Conservation (phyloP, 805 yeast genomes). For the Nakazawaea ishiwadae region DNA sequence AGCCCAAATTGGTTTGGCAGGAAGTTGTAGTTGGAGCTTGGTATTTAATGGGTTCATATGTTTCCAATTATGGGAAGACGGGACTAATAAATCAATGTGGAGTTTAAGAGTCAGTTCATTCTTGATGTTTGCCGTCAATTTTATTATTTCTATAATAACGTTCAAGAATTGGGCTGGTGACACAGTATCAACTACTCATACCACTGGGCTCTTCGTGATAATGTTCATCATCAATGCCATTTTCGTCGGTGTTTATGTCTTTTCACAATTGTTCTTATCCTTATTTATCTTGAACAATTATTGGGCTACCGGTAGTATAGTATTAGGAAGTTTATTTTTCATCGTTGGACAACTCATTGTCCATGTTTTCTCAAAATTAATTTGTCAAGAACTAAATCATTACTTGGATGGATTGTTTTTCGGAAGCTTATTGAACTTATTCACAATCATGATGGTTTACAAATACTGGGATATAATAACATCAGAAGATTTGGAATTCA, state of each 20-base stretch:
- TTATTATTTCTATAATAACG: slow-evolving; percentile 65
- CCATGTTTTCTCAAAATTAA: slow-evolving; percentile 59
- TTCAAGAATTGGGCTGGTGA: slow-evolving; percentile 58
- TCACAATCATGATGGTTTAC: slow-evolving; percentile 90
- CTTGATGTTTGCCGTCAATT: slow-evolving; percentile 58
- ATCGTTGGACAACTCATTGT: slow-evolving; percentile 73
- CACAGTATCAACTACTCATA: slow-evolving; percentile 42
- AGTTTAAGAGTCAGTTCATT: slow-evolving; percentile 47
- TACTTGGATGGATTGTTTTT: slow-evolving; percentile 89
- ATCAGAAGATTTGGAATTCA: slow-evolving; percentile 89
- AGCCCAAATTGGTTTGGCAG: slow-evolving; percentile 68
- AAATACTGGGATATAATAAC: slow-evolving; percentile 97
- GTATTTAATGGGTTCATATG: slow-evolving; percentile 74
- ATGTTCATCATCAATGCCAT: slow-evolving; percentile 70
- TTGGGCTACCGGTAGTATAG: slow-evolving; percentile 90
- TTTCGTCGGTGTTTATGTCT: slow-evolving; percentile 54
- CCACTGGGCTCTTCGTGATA: slow-evolving; percentile 67
- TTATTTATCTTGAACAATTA: slow-evolving; percentile 61
- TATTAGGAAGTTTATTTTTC: slow-evolving; percentile 68
- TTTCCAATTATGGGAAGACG: slow-evolving; percentile 94
- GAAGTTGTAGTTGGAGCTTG: slow-evolving; percentile 67
- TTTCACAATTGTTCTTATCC: slow-evolving; percentile 67
- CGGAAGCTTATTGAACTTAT: slow-evolving; percentile 73
- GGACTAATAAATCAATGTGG: slow-evolving; percentile 63
- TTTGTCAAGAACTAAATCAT: slow-evolving; percentile 74